A percentile compares a stretch with the other conserved stretches of the same genome.
Conservation (phyloP, 108 stramenopile genomes). For the Fragilaria crotonensis region DNA sequence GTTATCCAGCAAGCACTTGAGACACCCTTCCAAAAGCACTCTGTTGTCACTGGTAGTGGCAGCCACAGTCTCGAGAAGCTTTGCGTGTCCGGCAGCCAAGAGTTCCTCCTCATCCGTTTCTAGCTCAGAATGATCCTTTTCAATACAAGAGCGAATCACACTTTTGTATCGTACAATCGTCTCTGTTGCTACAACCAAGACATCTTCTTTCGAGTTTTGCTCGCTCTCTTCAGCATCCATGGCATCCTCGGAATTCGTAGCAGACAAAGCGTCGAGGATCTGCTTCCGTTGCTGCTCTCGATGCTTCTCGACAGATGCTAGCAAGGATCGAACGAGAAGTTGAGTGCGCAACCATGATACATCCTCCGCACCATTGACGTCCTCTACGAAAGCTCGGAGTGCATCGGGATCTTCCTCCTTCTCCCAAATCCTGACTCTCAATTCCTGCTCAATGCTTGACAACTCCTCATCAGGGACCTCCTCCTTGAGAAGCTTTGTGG, state of each 20-base stretch:
- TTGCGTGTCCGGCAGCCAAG: too few relatives aligned
- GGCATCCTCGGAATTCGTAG: background rate
- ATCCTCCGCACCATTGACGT: slow-evolving; percentile 28
- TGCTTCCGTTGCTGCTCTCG: background rate
- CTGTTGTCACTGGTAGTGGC: too few relatives aligned
- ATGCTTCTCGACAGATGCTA: background rate
- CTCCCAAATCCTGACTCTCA: slow-evolving; percentile 58
- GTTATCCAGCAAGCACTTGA: too few relatives aligned
- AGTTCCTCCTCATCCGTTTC: too few relatives aligned
- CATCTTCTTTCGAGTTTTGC: background rate
- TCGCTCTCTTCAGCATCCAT: background rate
- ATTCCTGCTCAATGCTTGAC: slow-evolving; percentile 26
- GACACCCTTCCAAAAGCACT: too few relatives aligned
- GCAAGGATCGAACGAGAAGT: background rate
- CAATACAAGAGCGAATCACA: background rate
- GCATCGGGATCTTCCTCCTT: slow-evolving; percentile 39
- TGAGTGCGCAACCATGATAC: background rate
- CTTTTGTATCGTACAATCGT: background rate
- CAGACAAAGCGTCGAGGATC: background rate
- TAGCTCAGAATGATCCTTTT: background rate
- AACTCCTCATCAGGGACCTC: slow-evolving; percentile 6
- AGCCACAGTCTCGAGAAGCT: too few relatives aligned
- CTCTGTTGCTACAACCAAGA: background rate
- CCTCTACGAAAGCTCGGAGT: slow-evolving; percentile 38
- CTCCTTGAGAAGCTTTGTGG: background rate